Evolutionary conservation across 2,329 filamentous ascomycete genomes (phyloP).

Genomic region (Mycosphaerella sp.): DNA sequence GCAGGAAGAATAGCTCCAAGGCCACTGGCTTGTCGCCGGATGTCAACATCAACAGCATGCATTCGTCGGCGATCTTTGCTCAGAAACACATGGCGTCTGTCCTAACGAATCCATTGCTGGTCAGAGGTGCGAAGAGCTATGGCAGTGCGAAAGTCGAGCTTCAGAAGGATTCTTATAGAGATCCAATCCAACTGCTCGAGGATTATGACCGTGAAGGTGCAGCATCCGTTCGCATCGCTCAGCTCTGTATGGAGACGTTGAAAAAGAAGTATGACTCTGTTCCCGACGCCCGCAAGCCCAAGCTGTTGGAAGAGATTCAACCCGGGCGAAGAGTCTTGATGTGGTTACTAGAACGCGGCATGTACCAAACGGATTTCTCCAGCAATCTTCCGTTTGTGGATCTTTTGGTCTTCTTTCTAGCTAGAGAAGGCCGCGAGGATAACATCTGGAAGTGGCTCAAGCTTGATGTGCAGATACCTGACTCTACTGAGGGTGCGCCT

Average conservation of each 20-base stretch:
- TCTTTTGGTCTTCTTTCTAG: conserved; percentile 22
- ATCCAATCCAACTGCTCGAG: conserved; percentile 39
- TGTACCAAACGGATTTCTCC: conserved; percentile 18
- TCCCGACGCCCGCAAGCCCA: conserved; percentile 10
- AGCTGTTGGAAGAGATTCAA: conserved; percentile 15
- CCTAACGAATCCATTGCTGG: conserved; percentile 46
- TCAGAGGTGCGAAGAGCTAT: conserved; percentile 13
- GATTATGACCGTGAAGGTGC: conserved; percentile 35
- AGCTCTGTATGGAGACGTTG: conserved; percentile 35
- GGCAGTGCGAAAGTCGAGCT: conserved; percentile 27
- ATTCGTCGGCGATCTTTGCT: conserved; percentile 37
- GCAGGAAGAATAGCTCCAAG: conserved; percentile 5
- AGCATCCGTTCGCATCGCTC: conserved; percentile 36
- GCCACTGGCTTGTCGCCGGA: not conserved
- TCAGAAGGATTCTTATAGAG: conserved; percentile 23
- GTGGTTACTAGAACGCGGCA: conserved; percentile 27
- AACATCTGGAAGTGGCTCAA: conserved; percentile 30
- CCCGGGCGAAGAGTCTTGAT: conserved; percentile 27
- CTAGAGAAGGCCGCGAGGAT: conserved; percentile 27
- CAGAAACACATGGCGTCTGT: conserved; percentile 46
- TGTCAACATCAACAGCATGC: conserved; percentile 10
- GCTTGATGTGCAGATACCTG: conserved; percentile 16
- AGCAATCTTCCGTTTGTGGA: conserved; percentile 21
- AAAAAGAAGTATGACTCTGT: conserved; percentile 18
- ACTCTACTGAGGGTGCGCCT: not conserved